Evolutionary conservation across 805 yeast genomes (phyloP), one percentile per base, ranked within the genome.

Genomic region (Candida khao-thaluensis): DNA sequence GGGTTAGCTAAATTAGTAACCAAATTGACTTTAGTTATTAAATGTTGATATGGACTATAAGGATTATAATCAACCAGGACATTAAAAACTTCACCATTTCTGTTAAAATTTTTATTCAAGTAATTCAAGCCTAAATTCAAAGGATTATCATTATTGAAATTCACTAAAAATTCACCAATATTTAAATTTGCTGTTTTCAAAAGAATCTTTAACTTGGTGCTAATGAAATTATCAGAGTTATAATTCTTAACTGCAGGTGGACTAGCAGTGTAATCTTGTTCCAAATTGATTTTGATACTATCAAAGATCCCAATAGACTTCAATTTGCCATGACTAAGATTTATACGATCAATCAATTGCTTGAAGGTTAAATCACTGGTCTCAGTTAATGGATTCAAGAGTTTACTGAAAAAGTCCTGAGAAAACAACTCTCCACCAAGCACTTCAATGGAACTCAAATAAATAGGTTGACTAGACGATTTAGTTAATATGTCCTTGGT

Each of bases 81-180:
- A 71, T 57, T 36, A 78, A 89, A 46, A 69, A 66, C 17, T 74
- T 66, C 63, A 52, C 79, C 60, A 68, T 79, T 50, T 65, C 59
- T 54, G 80, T 79, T 40, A 52, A 68, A 65, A 47, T 69, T 66
- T 46, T 62, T 62, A 53, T 69, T 69, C 32, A 65, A 50, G 49
- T 72, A 69, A 43, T 69, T 58, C 45, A 68, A 60, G 32, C 55
- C 53, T 29, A 69, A 54, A 41, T 59, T 64, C 50, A 67, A 52
- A 38, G 59, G 53, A 37, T 67, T 72, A 33, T 66, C 69, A 42
- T 55, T 61, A 49, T 66, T 64, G 44, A 61, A 55, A 35, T 55
- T 64, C 21, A 69, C 52, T 35, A 60, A 58, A 3, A 60, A 63
- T 38, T 60, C 63, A 8, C 63, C 69, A 6, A 52, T 45, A 37